Base-by-base conservation (phyloP, 2,329 filamentous ascomycete genomes). In the Fusarium anthophilum region DNA sequence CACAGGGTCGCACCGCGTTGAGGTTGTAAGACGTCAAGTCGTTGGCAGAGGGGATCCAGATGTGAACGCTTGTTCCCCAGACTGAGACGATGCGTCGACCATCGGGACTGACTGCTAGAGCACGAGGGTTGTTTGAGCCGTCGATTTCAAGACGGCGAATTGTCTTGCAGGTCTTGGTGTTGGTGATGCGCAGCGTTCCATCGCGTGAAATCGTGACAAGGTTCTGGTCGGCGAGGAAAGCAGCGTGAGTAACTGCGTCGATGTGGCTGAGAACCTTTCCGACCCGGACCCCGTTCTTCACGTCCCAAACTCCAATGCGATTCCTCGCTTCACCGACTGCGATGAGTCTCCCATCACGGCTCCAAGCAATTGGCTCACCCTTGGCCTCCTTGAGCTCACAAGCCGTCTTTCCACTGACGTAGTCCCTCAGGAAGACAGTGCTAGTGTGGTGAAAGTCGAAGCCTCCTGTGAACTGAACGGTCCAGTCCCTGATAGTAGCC, bases 181-280 rank as follows among this genome's bases (percentile, higher is more conserved):
- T 75, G 37, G 81, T 84, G 60, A 85, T 73, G 44, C 84, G 77
- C 28, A 83, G 72, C 3, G 79, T 83, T 6, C 83, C 83, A 18
- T 85, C 84, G 28, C 76, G 74, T 4, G 82, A 82, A 17, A 80
- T 74, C 1, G 82, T 84, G 6, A 83, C 83, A 4, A 86, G 64
- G 43, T 66, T 76, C 13, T 69, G 70, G 22, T 79, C 77, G 1
- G 80, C 77, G 50, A 79, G 76, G 22, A 85, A 84, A 45, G 79
- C 79, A 6, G 82, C 76, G 76, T 84, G 82, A 10, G 81, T 84
- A 35, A 85, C 76, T 47, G 74, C 67, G 50, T 81, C 82, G 53
- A 80, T 79, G 77, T 85, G 84, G 51, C 79, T 75, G 30, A 81
- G 57, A 18, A 84, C 80, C 22, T 77, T 76, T 30, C 82, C 81